Base-by-base conservation (phyloP, 139 green algal genomes). In the Trebouxia sp. region DNA sequence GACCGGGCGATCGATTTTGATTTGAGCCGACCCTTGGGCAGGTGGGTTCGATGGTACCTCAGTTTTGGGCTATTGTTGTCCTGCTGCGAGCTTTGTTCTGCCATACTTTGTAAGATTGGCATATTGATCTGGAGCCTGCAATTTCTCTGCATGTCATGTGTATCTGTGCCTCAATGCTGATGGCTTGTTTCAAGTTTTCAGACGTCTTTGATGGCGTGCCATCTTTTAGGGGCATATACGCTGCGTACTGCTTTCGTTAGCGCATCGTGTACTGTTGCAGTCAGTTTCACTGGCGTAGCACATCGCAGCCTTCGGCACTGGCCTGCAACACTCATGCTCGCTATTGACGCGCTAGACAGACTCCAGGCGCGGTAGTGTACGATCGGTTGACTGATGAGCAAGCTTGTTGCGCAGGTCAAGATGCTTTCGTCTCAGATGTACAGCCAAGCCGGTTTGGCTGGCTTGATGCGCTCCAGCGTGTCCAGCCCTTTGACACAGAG, bases 371-470 rank as follows among this genome's bases (percentile, higher is more conserved):
- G 62, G 62, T 14, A 28, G 17, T 14, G 14, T 69, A 30, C 30
- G 22, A 3, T 39, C 22, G 8, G 5, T 22, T 7, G 41, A n/a
- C 62, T 79, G 45, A 53, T 65, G 51, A 35, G 7, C 2, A 42
- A 30, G 14, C 1, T 74, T 37, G 22, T 20, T 47, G 51, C 37
- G 80, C 70, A 80, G 72, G 70, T 48, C 50, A 88, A 41, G 37
- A 91, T 91, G 88, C 76, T 91, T 56, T 87, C 82, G 11, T 90
- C 85, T 9, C 51, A 70, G 51, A 30, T 86, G 37, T 91, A 91
- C 58, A 66, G 85, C 62, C 32, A 85, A 41, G 86, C 88, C 0
- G 88, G 88, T 51, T 65, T 91, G 20, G 42, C 45, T 6, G 84
- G 76, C 48, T 76, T 91, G 65, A 48, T 89, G 69, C 53, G 58